Evolutionary conservation across 768 basidiomycete genomes (phyloP).

Genomic region (Cystofilobasidium macerans): DNA sequence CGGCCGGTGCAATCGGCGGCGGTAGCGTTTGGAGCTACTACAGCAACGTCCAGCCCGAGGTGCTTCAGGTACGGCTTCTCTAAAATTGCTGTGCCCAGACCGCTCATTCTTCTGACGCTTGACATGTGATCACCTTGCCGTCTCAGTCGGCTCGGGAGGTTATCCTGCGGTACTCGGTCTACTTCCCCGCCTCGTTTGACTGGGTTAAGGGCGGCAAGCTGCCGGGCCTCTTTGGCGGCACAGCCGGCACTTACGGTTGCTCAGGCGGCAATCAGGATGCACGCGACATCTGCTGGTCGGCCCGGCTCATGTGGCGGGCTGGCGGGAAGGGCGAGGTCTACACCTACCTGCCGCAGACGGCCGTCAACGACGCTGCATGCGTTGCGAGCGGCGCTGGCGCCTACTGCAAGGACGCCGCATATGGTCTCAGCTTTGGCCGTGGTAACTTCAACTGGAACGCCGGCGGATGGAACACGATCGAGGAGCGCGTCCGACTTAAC

Average conservation of each 20-base stretch:
- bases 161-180: slow-evolving; percentile 16
- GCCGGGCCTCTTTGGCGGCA: slow-evolving; percentile 56
- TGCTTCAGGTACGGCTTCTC: not conserved
- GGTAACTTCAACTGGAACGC: slow-evolving; percentile 54
- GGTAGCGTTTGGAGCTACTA: slow-evolving; percentile 20
- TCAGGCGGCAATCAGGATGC: slow-evolving; percentile 15
- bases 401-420: slow-evolving; percentile 49
- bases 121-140: too few species aligned
- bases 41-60: slow-evolving; percentile 7
- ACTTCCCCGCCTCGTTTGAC: slow-evolving; percentile 50
- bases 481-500: slow-evolving; percentile 63
- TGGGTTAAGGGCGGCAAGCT: slow-evolving; percentile 77
- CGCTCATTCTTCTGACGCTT: not conserved
- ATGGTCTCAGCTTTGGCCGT: slow-evolving; percentile 65
- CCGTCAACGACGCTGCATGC: slow-evolving; percentile 16
- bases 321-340: slow-evolving; percentile 53
- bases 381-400: slow-evolving; percentile 38
- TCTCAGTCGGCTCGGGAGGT: slow-evolving; percentile 5
- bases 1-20: not conserved
- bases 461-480: slow-evolving; percentile 59
- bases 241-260: slow-evolving; percentile 27
- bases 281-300: slow-evolving; percentile 52
- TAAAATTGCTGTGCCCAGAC: too few species aligned
- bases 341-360: slow-evolving; percentile 19
- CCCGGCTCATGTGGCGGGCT: slow-evolving; percentile 60